A percentile compares a stretch with the other conserved stretches of the same genome.
phyloP scores from a whole-genome alignment of 441 rosid species.

The Breynia disticha region DNA sequence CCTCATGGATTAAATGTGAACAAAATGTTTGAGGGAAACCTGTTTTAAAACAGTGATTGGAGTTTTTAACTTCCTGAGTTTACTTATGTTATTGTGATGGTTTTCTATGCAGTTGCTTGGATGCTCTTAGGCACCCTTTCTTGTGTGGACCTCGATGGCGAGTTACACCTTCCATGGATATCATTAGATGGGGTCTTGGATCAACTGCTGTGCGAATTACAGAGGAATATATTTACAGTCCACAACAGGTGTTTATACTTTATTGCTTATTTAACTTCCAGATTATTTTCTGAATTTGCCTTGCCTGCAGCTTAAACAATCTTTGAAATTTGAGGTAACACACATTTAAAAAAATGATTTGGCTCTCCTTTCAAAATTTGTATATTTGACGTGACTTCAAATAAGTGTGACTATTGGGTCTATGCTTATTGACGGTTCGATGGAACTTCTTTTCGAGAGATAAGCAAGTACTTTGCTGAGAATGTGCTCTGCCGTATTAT shows the following conservation, averaged over 20 bases:
- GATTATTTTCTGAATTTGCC: no score
- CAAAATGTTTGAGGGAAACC: neutral
- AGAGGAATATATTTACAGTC: slow-evolving; percentile 81
- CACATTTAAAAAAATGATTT: no score
- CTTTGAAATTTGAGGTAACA: no score
- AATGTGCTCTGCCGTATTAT: neutral
- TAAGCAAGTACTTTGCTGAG: no score
- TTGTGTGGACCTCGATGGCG: slow-evolving; percentile 97
- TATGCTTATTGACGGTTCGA: no score
- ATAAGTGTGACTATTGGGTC: no score
- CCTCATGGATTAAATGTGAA: neutral
- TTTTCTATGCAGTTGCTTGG: slow-evolving; percentile 50
- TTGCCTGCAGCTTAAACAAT: no score
- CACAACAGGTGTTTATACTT: slow-evolving; percentile 52
- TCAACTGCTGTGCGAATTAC: slow-evolving; percentile 81
- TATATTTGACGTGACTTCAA: no score
- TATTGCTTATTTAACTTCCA: neutral
- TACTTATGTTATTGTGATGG: neutral
- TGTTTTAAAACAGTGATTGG: neutral
- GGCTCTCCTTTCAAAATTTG: no score
- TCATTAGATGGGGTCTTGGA: slow-evolving; percentile 94
- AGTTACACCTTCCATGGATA: slow-evolving; percentile 77
- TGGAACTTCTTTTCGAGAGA: no score
- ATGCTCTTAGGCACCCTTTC: slow-evolving; percentile 90
- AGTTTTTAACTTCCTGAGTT: neutral